Percentiles rank a stretch among this genome's conserved stretches.
These are phyloP conservation scores for Fusarium xylarioides DNA, from an alignment of 2,329 filamentous ascomycete genomes.

Conservation along the genomic window DNA sequence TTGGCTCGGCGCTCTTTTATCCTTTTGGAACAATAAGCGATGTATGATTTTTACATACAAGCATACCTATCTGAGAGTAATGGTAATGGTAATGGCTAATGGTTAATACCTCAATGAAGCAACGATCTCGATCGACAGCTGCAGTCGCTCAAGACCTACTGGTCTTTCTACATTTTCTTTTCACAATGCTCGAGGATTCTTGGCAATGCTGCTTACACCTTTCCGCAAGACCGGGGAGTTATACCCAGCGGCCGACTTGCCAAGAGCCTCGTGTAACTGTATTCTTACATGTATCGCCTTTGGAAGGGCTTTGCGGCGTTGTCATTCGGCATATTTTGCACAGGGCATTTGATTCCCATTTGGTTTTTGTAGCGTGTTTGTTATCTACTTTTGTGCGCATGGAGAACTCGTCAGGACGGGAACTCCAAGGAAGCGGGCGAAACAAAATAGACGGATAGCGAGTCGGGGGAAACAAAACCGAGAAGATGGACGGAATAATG, in stretches of 20 bases:
- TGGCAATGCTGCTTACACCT: conserved; percentile 11
- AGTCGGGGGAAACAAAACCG: conserved; percentile 13
- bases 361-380: conserved; percentile 26
- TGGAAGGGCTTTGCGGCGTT: conserved; percentile 22
- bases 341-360: conserved; percentile 12
- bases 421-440: conserved; percentile 6
- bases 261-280: conserved; percentile 24
- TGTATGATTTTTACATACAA: conserved; percentile 16
- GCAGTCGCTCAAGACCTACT: neutral
- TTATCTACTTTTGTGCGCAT: conserved; percentile 9
- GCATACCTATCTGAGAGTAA: conserved; percentile 6
- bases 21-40: conserved; percentile 12
- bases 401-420: conserved; percentile 26
- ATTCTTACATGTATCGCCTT: conserved; percentile 24
- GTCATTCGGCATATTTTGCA: conserved; percentile 20
- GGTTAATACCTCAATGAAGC: conserved; percentile 24
- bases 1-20: conserved; percentile 8
- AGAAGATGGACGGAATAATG: conserved; percentile 17
- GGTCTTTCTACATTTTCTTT: neutral
- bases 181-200: conserved; percentile 10
- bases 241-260: conserved; percentile 12
- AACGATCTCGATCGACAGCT: conserved; percentile 19
- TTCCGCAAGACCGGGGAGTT: conserved; percentile 10
- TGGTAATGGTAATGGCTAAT: conserved; percentile 30
- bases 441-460: conserved; percentile 33